Evolutionary conservation across 208 protist species (phyloP), one percentile per base, ranked within the genome.

Genomic region (Jaenimonas drosophilae): DNA sequence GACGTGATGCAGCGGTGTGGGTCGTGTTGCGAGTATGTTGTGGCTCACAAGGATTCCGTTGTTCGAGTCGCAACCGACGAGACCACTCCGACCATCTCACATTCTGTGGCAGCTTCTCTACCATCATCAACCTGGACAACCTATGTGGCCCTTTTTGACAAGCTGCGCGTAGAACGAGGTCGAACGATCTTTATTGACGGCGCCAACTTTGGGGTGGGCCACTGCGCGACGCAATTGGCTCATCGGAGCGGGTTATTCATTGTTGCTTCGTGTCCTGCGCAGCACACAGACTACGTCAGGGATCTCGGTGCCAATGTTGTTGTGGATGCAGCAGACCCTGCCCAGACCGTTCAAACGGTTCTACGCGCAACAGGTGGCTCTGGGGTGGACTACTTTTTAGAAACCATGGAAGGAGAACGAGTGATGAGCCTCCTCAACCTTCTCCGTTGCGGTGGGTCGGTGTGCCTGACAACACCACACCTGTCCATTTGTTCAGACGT

Each of bases 21-120:
- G 4, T 64, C 77, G n/a, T 62, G 81, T 38, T 75, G 71, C 58
- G 72, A 87, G 42, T 87, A 80, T 47, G 70, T 74, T 5, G 26
- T 83, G 29, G 58, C 76, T 14, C 47, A 73, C 36, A 62, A 57
- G 16, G 63, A 70, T n/a, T 61, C 54, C 0, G 45, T 78, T 24
- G 44, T 62, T 9, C 56, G 54, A n/a, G 76, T 87, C 37, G 66
- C 72, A 14, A 21, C 20, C 46, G 30, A 51, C 34, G 48, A 40
- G 56, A 20, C 39, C 19, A 20, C 16, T 44, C 19, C 19, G 21
- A 16, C 42, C 3, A 42, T 43, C 14, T 59, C 17, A 9, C 19
- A 4, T 25, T 28, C 4, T 43, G 4, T 45, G 31, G 67, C 71
- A 7, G 62, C 71, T 11, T 16, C 49, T n/a, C 55, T 72, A 14